A percentile compares a stretch with the other conserved stretches of the same genome.
phyloP scores from a whole-genome alignment of 164 flowering plant genomes.

The Magnolia kwangsiensis region DNA sequence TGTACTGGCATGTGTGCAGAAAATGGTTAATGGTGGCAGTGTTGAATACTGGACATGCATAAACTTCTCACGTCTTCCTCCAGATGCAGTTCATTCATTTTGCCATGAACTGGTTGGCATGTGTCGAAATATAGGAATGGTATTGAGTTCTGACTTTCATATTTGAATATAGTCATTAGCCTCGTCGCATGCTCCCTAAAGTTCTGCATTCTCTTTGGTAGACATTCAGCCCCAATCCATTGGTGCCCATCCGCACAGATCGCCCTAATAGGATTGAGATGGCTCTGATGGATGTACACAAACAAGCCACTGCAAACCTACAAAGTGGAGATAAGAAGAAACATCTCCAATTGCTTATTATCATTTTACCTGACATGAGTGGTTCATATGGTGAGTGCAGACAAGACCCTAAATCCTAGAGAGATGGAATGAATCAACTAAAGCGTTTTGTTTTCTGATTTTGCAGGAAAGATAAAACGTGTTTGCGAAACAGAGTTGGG shows the following conservation, averaged over 20 bases:
- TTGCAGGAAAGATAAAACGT: slow-evolving; percentile 25
- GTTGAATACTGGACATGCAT: too few relatives aligned
- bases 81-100: too few relatives aligned
- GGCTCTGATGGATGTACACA: too few relatives aligned
- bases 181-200: not conserved
- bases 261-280: too few relatives aligned
- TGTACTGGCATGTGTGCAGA: slow-evolving; percentile 30
- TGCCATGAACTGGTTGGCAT: too few relatives aligned
- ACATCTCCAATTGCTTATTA: slow-evolving; percentile 58
- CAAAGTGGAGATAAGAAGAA: slow-evolving; percentile 1
- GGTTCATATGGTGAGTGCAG: slow-evolving; percentile 66
- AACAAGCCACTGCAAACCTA: too few relatives aligned
- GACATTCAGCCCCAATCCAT: too few relatives aligned
- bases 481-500: slow-evolving; percentile 36
- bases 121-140: slow-evolving; percentile 82
- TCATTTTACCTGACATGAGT: slow-evolving; percentile 63
- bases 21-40: not conserved
- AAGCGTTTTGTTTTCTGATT: not conserved
- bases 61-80: too few relatives aligned
- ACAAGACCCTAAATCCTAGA: not conserved
- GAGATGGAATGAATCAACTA: not conserved
- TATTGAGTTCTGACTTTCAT: slow-evolving; percentile 17
- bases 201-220: not conserved
- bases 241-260: too few relatives aligned
- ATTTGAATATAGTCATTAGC: not conserved